Base-by-base conservation (phyloP, 2,329 filamentous ascomycete species). In the Laburnicola sp. region DNA sequence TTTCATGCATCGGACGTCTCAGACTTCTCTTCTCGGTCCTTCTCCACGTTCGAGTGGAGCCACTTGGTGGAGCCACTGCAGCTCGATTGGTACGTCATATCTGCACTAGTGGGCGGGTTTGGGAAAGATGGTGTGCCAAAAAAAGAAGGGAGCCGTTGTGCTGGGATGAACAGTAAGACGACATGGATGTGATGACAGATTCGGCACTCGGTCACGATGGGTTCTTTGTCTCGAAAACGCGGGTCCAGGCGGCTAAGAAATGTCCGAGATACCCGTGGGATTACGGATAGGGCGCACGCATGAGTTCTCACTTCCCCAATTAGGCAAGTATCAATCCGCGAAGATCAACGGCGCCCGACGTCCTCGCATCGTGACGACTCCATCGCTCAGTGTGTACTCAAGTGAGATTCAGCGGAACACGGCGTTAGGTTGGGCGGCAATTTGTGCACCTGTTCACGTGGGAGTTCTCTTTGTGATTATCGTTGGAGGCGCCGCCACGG, bases 1-100 rank as follows among this genome's bases (percentile, higher is more conserved):
- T 56, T 48, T 60, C 59, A 63, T 34, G 70, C 67, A 37, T 61
- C 53, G 43, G 50, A 60, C 55, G 69, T 70, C 49, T 70, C 65
- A 48, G 58, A 53, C 52, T 25, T 34, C 37, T 40, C 48, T 52
- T 51, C 49, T 57, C 55, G 53, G 54, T n/a, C 39, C 32, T 42
- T 45, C 36, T 45, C 47, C 48, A 37, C 50, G 48, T 34, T 47
- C 22, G 37, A 48, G 48, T 58, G 52, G 48, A 38, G 48, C 48
- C 45, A 48, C 26, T 49, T 58, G n/a, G n/a, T n/a, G n/a, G n/a
- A n/a, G n/a, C n/a, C n/a, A n/a, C n/a, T n/a, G n/a, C 22, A 31
- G 56, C 48, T 42, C 44, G 26, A 58, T 54, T 56, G 51, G 58
- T 58, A 63, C 57, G 58, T 65, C 58, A 62, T 45, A 4, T 48